phyloP scores from a whole-genome alignment of 2,329 filamentous ascomycete species.

The Exophiala sp. region DNA sequence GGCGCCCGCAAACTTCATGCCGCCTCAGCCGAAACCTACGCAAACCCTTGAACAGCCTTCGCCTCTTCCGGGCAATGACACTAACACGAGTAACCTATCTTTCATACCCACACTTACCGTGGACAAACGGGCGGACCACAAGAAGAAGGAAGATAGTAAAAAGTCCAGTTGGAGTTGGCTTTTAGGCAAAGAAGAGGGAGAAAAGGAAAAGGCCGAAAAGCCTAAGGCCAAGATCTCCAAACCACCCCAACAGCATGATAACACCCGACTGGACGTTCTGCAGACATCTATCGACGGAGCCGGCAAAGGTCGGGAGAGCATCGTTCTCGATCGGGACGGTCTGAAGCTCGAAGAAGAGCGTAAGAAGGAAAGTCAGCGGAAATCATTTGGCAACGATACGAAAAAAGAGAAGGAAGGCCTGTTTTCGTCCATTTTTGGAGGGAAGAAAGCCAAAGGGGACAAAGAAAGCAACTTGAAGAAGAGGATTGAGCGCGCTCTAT shows the following conservation, averaged over 20 bases:
- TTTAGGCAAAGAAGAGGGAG: slow-evolving; percentile 66
- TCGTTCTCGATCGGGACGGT: slow-evolving; percentile 78
- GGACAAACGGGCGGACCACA: slow-evolving; percentile 72
- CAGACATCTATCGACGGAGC: slow-evolving; percentile 78
- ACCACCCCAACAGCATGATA: slow-evolving; percentile 63
- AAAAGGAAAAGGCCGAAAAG: slow-evolving; percentile 60
- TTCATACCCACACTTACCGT: slow-evolving; percentile 74
- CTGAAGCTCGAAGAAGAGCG: slow-evolving; percentile 67
- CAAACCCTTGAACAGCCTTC: slow-evolving; percentile 65
- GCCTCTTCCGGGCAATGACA: slow-evolving; percentile 65
- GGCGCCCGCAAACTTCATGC: slow-evolving; percentile 32
- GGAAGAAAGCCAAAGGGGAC: slow-evolving; percentile 76
- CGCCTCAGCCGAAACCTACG: slow-evolving; percentile 35
- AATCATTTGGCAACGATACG: slow-evolving; percentile 60
- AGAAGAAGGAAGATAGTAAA: slow-evolving; percentile 67
- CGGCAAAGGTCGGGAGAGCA: slow-evolving; percentile 68
- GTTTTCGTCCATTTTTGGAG: slow-evolving; percentile 91
- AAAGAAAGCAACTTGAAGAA: slow-evolving; percentile 73
- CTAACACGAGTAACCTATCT: slow-evolving; percentile 71
- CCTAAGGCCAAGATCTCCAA: slow-evolving; percentile 59
- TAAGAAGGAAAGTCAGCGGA: slow-evolving; percentile 72
- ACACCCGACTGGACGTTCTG: slow-evolving; percentile 76
- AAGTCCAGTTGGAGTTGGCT: slow-evolving; percentile 82
- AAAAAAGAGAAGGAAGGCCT: slow-evolving; percentile 92
- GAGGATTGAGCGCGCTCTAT: slow-evolving; percentile 67